Evolutionary conservation across 2,329 filamentous ascomycete species (phyloP).

Genomic region (Clarireedia hainanense): DNA sequence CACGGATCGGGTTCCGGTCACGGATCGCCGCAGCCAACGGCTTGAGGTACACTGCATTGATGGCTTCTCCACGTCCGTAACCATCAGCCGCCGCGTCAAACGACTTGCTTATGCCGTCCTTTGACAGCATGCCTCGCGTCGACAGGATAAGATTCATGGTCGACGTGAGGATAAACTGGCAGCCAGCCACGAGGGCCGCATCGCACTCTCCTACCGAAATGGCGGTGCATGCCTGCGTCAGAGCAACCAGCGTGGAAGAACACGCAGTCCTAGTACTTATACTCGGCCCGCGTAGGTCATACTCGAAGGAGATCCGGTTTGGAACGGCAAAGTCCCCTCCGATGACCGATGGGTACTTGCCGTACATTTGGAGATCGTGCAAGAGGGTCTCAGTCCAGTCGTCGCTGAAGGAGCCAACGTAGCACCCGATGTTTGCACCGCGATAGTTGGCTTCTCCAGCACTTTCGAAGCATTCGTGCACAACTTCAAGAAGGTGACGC

Average conservation of each 20-base stretch:
- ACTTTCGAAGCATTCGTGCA: constrained; percentile 25
- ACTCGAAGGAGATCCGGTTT: no score
- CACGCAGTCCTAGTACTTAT: no score
- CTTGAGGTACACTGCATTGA: constrained; percentile 50
- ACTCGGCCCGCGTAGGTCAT: no score
- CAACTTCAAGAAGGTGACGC: constrained; percentile 21
- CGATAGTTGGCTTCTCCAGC: constrained; percentile 30
- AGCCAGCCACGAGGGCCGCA: no score
- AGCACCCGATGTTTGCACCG: constrained; percentile 19
- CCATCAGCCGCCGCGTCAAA: constrained; percentile 54
- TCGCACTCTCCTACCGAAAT: no score
- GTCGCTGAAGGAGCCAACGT: neutral
- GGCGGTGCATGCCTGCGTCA: no score
- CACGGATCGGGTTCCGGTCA: constrained; percentile 49
- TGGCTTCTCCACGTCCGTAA: constrained; percentile 55
- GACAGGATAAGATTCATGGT: no score
- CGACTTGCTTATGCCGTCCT: constrained; percentile 30
- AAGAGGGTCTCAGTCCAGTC: neutral
- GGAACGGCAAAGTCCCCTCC: neutral
- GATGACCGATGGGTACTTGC: no score
- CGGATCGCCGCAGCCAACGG: constrained; percentile 47
- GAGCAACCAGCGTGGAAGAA: no score
- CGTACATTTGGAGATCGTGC: no score
- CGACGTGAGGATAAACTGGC: no score
- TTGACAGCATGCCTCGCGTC: neutral